Evolutionary conservation across 2,329 filamentous ascomycete genomes (phyloP), one percentile per base, ranked within the genome.

Genomic region (Sporothrix dimorphospora): DNA sequence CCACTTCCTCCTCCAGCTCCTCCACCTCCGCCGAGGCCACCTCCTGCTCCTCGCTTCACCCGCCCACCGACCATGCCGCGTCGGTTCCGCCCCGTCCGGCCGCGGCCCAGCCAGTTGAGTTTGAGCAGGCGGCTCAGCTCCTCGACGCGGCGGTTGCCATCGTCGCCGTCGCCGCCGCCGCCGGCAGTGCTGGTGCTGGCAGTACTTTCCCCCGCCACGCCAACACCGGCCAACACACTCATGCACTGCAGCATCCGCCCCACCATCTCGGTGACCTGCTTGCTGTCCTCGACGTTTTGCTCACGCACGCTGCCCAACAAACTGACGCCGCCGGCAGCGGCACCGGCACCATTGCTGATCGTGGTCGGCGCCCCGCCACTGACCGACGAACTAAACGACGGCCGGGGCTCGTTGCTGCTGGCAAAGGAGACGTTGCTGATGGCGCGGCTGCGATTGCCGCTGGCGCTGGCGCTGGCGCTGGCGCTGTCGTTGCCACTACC

Each of bases 161-260:
- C 89, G 75, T 97, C 93, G 11, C 88, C 88, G 0, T 86, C 89
- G 78, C n/a, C n/a, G n/a, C n/a, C n/a, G n/a, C n/a, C n/a, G n/a
- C n/a, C n/a, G n/a, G n/a, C n/a, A n/a, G n/a, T n/a, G n/a, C n/a
- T n/a, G n/a, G n/a, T n/a, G n/a, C n/a, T n/a, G n/a, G n/a, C n/a
- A n/a, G n/a, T n/a, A n/a, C n/a, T n/a, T n/a, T n/a, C n/a, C n/a
- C 57, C 74, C n/a, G 63, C 76, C 61, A 78, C 79, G 27, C 84
- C 91, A 14, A 97, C 88, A 74, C 75, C 74, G 3, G 93, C 92
- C 27, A 99, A 85, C 8, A 99, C 94, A 79, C 92, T 95, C 81
- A 98, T 91, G 81, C 96, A 99, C 83, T 99, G 96, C 75, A 99
- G 85, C 93, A 99, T 97, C 68, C 95, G 87, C 0, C 94, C 96